Percentiles rank a stretch among this genome's conserved stretches.
These are phyloP conservation scores for Mycena albidolilacea DNA, from an alignment of 768 basidiomycete species.

Conservation along the genomic window DNA sequence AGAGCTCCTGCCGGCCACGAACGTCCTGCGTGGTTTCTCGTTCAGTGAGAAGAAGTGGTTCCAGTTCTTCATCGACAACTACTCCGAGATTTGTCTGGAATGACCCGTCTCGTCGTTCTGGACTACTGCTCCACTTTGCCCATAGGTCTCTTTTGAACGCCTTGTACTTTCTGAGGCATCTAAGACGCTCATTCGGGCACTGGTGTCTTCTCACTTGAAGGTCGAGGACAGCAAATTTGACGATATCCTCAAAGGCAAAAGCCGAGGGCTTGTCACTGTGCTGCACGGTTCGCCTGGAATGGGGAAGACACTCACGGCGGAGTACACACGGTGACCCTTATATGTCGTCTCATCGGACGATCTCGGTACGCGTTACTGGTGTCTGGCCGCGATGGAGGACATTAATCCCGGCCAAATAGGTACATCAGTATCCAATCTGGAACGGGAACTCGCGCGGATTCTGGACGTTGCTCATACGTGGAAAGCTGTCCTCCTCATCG, in stretches of 20 bases:
- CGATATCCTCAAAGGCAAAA: conserved; percentile 38
- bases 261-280: conserved; percentile 28
- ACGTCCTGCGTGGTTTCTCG: conserved; percentile 26
- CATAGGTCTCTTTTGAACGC: conserved; percentile 21
- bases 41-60: conserved; percentile 30
- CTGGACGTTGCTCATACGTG: conserved; percentile 38
- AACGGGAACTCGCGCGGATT: conserved; percentile 29
- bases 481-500: conserved; percentile 42
- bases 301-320: conserved; percentile 43
- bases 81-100: conserved; percentile 28
- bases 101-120: neutral
- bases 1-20: conserved; percentile 14
- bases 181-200: conserved; percentile 24
- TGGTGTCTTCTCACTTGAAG: conserved; percentile 20
- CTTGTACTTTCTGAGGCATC: conserved; percentile 17
- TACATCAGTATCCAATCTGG: conserved; percentile 20
- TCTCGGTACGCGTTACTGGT: conserved; percentile 27
- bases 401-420: neutral
- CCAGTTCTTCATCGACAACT: conserved; percentile 16
- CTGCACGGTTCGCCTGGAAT: conserved; percentile 36
- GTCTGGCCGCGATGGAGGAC: neutral
- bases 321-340: conserved; percentile 35
- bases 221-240: conserved; percentile 25
- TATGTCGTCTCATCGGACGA: conserved; percentile 40
- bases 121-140: neutral